Conservation (phyloP, 306 rosid species). For the Oemleria cerasiformis region DNA sequence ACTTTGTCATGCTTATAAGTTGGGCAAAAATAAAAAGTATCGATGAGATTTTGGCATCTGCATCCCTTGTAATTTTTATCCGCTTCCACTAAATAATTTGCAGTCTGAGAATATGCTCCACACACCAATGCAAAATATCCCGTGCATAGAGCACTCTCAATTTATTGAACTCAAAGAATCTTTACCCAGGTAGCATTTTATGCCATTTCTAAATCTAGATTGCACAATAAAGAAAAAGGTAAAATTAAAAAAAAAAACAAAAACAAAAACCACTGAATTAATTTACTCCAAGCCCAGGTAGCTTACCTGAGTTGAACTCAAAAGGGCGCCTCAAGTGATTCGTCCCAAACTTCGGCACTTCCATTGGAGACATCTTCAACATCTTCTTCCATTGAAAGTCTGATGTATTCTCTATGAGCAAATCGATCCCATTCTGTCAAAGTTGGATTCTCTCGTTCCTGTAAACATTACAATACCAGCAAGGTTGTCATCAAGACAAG, state of each 20-base stretch:
- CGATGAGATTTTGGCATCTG: background rate
- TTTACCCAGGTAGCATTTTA: too few relatives aligned
- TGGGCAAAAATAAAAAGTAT: background rate
- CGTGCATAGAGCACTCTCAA: too few relatives aligned
- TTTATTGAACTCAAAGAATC: too few relatives aligned
- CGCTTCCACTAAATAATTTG: background rate
- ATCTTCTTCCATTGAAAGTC: slow-evolving; percentile 99
- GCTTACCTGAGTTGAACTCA: slow-evolving; percentile 40
- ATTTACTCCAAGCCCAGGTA: background rate
- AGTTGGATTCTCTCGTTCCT: slow-evolving; percentile 99
- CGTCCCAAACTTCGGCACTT: slow-evolving; percentile 99
- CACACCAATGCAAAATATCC: too few relatives aligned
- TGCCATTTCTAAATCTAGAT: too few relatives aligned
- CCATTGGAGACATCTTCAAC: slow-evolving; percentile 99
- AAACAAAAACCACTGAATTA: background rate
- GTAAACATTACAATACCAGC: slow-evolving; percentile 34
- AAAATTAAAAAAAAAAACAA: background rate
- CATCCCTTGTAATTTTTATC: background rate
- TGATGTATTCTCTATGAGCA: slow-evolving; percentile 98
- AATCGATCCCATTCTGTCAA: slow-evolving; percentile 99
- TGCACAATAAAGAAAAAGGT: background rate
- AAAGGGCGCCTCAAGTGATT: slow-evolving; percentile 96
- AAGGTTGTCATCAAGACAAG: slow-evolving; percentile 30
- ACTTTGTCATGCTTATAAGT: background rate
- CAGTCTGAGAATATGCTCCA: background rate